phyloP scores from a whole-genome alignment of 2,329 filamentous ascomycete genomes.

The Clonostachys rosea region DNA sequence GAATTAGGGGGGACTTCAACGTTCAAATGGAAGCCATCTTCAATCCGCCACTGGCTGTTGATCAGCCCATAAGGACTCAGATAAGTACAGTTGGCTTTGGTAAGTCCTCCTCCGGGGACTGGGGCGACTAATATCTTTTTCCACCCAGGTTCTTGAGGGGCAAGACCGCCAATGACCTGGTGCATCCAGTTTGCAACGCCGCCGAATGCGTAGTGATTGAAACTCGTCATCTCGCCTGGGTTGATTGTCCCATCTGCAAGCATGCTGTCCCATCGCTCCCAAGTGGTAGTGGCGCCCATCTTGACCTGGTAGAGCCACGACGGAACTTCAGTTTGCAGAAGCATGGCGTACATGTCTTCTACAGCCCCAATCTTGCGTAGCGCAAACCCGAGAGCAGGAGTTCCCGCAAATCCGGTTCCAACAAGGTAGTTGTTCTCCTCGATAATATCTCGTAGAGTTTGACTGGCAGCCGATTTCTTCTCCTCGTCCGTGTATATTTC shows the following conservation, averaged over 20 bases:
- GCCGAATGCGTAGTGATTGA: conserved; percentile 46
- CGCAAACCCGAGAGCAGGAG: conserved; percentile 26
- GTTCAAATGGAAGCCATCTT: conserved; percentile 9
- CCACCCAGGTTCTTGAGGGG: conserved; percentile 31
- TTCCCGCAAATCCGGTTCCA: conserved; percentile 38
- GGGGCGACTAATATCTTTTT: conserved; percentile 26
- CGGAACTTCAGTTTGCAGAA: conserved; percentile 35
- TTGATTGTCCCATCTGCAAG: conserved; percentile 36
- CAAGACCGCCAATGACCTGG: conserved; percentile 32
- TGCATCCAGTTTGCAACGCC: conserved; percentile 43
- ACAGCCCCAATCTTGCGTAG: conserved; percentile 17
- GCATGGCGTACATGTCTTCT: conserved; percentile 37
- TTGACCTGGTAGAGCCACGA: conserved; percentile 43
- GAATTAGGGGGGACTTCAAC: conserved; percentile 12
- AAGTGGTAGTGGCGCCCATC: conserved; percentile 40
- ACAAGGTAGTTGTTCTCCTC: conserved; percentile 24
- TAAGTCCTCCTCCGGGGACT: conserved; percentile 27
- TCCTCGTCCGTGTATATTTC: conserved; percentile 17
- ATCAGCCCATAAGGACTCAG: conserved; percentile 24
- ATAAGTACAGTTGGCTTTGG: conserved; percentile 17
- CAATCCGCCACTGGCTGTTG: conserved; percentile 16
- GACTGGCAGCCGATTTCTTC: conserved; percentile 12
- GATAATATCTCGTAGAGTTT: conserved; percentile 21
- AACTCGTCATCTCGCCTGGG: conserved; percentile 40
- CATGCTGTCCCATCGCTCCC: conserved; percentile 47